These are phyloP conservation scores for Gossypium australe DNA, from an alignment of 345 rosid genomes.

Conservation along the genomic window DNA sequence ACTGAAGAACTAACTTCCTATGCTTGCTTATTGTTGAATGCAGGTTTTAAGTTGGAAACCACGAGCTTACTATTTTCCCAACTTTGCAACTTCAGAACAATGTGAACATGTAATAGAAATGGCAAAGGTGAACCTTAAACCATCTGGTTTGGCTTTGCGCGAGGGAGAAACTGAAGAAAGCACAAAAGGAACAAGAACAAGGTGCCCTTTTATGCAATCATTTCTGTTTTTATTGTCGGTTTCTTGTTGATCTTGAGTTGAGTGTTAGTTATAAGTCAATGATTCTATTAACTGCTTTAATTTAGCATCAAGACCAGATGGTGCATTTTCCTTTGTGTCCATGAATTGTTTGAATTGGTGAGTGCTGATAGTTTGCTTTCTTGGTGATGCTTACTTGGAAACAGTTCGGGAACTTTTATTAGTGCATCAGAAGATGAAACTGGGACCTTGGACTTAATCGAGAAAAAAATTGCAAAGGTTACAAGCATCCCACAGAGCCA, in stretches of 20 bases:
- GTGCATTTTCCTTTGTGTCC: background rate
- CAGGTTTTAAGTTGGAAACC: slow-evolving; percentile 80
- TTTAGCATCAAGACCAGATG: background rate
- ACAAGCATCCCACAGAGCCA: slow-evolving; percentile 59
- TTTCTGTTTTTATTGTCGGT: background rate
- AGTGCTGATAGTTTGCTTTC: background rate
- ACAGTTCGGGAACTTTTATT: slow-evolving; percentile 74
- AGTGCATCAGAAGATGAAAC: slow-evolving; percentile 63
- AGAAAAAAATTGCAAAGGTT: slow-evolving; percentile 61
- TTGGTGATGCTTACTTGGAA: slow-evolving; percentile 7
- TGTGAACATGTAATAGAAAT: slow-evolving; percentile 44
- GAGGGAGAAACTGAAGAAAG: slow-evolving; percentile 67
- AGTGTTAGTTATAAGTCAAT: background rate
- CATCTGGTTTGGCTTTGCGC: slow-evolving; percentile 63
- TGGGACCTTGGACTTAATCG: slow-evolving; percentile 50
- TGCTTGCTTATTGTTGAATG: slow-evolving; percentile 5
- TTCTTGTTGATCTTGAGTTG: background rate
- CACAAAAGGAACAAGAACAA: slow-evolving; percentile 69
- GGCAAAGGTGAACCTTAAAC: slow-evolving; percentile 48
- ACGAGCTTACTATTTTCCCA: slow-evolving; percentile 64
- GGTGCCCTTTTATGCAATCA: slow-evolving; percentile 26
- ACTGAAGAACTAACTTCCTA: slow-evolving; percentile 5
- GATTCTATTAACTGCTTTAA: background rate
- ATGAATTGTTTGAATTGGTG: slow-evolving; percentile 10
- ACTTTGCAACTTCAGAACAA: slow-evolving; percentile 58